phyloP scores from a whole-genome alignment of 75 land plant genomes.

The Pseudotsuga menziesii region DNA sequence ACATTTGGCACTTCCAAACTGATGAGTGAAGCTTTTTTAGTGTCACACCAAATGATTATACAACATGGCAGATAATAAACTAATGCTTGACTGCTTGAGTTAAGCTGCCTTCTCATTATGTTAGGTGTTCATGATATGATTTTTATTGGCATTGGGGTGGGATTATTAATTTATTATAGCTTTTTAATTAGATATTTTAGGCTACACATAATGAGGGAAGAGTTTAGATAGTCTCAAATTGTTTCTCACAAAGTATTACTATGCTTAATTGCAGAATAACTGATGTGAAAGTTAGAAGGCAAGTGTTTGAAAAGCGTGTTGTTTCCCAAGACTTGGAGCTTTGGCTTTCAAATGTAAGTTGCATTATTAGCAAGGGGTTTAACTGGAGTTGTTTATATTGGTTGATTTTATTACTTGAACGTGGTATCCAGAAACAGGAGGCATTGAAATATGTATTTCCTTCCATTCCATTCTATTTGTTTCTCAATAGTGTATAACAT shows the following conservation, averaged over 20 bases:
- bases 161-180: not conserved
- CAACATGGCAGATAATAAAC: no score
- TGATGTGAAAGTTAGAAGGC: conserved; percentile 62
- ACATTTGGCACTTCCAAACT: no score
- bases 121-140: not conserved
- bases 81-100: not conserved
- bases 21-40: no score
- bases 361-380: not conserved
- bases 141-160: not conserved
- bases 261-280: conserved; percentile 43
- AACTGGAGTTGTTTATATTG: not conserved
- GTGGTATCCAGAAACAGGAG: not conserved
- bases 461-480: not conserved
- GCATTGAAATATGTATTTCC: not conserved
- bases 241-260: not conserved
- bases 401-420: not conserved
- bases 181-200: not conserved
- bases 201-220: not conserved
- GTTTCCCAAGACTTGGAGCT: conserved; percentile 96
- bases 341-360: conserved; percentile 93
- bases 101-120: no score
- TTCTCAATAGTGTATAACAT: not conserved
- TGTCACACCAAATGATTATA: no score
- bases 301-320: conserved; percentile 87
- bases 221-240: not conserved